Conservation (phyloP, 805 yeast species). For the Metschnikowia koreensis region DNA sequence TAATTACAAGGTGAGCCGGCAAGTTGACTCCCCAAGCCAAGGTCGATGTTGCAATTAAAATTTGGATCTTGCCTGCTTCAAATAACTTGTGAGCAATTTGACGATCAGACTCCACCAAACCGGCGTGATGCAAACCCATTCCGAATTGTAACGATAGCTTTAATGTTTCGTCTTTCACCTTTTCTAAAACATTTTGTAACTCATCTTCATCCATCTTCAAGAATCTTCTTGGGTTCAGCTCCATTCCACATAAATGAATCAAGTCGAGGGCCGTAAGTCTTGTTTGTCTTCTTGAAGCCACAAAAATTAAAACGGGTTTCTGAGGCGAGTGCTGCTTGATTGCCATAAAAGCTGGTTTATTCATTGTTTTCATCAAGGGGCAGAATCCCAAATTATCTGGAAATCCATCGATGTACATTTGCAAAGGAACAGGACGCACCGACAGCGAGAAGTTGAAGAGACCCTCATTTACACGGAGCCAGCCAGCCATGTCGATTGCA, state of each 20-base stretch:
- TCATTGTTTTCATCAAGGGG: constrained; percentile 84
- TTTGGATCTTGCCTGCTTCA: constrained; percentile 68
- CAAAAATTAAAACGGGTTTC: constrained; percentile 82
- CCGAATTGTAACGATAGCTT: constrained; percentile 67
- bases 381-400: constrained; percentile 80
- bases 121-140: constrained; percentile 81
- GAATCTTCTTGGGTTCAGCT: constrained; percentile 71
- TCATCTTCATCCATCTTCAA: constrained; percentile 65
- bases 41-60: constrained; percentile 73
- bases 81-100: constrained; percentile 67
- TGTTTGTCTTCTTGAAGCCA: constrained; percentile 81
- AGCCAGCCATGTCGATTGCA: constrained; percentile 81
- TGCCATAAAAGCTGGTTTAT: constrained; percentile 88
- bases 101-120: constrained; percentile 71
- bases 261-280: constrained; percentile 76
- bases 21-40: constrained; percentile 87
- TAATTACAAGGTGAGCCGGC: constrained; percentile 43
- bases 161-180: constrained; percentile 81
- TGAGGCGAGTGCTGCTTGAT: constrained; percentile 86
- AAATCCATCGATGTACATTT: constrained; percentile 85
- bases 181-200: constrained; percentile 45
- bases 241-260: constrained; percentile 76
- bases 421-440: constrained; percentile 81
- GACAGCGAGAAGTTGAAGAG: constrained; percentile 78
- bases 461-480: constrained; percentile 75